Percentiles rank a stretch among this genome's conserved stretches.
These are phyloP conservation scores for Xylaria multiplex DNA, from an alignment of 2,329 filamentous ascomycete species.

Conservation along the genomic window DNA sequence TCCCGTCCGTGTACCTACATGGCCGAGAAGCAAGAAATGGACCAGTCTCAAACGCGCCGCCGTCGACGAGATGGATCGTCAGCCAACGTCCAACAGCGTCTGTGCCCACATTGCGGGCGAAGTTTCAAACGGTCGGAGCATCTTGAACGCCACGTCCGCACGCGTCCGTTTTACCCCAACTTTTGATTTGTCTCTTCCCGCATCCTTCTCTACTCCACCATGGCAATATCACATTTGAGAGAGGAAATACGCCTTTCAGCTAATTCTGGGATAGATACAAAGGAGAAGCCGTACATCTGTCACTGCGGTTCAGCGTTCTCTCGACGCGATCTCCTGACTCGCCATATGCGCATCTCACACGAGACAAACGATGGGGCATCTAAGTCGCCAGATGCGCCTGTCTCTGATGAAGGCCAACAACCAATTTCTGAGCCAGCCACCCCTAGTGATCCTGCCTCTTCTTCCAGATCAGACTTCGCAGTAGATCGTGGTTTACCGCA, in stretches of 20 bases:
- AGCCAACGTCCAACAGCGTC: constrained; percentile 45
- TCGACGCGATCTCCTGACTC: constrained; percentile 56
- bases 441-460: constrained; percentile 45
- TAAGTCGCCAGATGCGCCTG: constrained; percentile 45
- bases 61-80: constrained; percentile 48
- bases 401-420: constrained; percentile 47
- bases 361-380: constrained; percentile 44
- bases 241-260: constrained; percentile 16
- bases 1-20: constrained; percentile 34
- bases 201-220: constrained; percentile 38
- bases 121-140: constrained; percentile 59
- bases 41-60: constrained; percentile 46
- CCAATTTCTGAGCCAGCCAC: constrained; percentile 45
- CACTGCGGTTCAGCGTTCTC: constrained; percentile 57
- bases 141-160: constrained; percentile 58
- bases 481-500: constrained; percentile 45
- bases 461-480: constrained; percentile 50
- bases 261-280: constrained; percentile 53
- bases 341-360: constrained; percentile 56
- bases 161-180: constrained; percentile 54
- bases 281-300: constrained; percentile 59
- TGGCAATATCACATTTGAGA: constrained; percentile 26
- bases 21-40: constrained; percentile 47
- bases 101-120: constrained; percentile 56
- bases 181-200: constrained; percentile 36